These are phyloP conservation scores for Meyerozyma carpophila DNA, from an alignment of 1,139 yeast species.

Conservation along the genomic window DNA sequence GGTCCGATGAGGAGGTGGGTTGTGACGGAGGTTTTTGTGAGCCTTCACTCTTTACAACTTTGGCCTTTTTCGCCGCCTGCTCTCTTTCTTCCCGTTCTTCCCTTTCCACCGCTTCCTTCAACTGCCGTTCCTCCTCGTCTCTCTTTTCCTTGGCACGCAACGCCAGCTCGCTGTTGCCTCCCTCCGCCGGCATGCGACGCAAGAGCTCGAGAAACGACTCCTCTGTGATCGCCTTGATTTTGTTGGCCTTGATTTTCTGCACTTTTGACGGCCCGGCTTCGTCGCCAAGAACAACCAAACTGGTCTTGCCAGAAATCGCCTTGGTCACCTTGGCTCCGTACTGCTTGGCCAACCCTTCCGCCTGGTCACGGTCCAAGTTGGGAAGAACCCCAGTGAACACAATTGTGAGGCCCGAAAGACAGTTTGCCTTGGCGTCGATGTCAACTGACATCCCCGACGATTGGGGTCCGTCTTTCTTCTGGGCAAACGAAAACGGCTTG, in stretches of 20 bases:
- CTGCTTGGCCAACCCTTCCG: slow-evolving; percentile 70
- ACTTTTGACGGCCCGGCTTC: slow-evolving; percentile 98
- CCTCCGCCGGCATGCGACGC: slow-evolving; percentile 81
- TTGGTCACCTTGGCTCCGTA: slow-evolving; percentile 95
- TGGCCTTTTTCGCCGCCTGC: slow-evolving; percentile 11
- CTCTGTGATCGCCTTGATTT: slow-evolving; percentile 79
- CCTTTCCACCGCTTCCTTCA: slow-evolving; percentile 44
- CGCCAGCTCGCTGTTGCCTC: slow-evolving; percentile 81
- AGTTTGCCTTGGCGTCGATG: slow-evolving; percentile 71
- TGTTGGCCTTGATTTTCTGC: slow-evolving; percentile 65
- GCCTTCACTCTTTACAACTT: slow-evolving; percentile 2
- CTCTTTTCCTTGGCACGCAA: slow-evolving; percentile 65
- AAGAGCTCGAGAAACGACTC: slow-evolving; percentile 78
- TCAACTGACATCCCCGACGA: slow-evolving; percentile 24
- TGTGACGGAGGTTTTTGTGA: not conserved
- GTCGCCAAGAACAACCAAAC: slow-evolving; percentile 84
- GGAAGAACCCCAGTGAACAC: slow-evolving; percentile 93
- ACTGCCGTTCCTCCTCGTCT: slow-evolving; percentile 56
- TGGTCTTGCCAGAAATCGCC: slow-evolving; percentile 80
- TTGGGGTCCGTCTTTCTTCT: slow-evolving; percentile 28
- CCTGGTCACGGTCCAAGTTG: slow-evolving; percentile 66
- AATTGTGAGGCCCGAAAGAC: slow-evolving; percentile 80
- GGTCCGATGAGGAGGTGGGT: slow-evolving; percentile 31
- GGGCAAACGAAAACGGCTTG: slow-evolving; percentile 51
- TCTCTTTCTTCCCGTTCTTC: slow-evolving; percentile 22